These are phyloP conservation scores for Daldinia grandis DNA, from an alignment of 495 filamentous ascomycete genomes.

Conservation along the genomic window DNA sequence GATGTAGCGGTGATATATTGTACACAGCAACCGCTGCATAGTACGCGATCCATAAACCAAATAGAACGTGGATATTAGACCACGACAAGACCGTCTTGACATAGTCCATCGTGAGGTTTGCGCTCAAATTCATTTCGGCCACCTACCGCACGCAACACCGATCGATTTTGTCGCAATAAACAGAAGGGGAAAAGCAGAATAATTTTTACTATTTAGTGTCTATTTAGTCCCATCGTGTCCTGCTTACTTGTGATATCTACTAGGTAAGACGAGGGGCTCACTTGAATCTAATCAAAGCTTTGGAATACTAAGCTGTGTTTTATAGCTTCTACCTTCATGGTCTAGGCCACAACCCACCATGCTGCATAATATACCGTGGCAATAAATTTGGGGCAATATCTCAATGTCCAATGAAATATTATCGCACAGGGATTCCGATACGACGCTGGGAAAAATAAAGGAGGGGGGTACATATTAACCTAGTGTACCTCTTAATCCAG, in stretches of 20 bases:
- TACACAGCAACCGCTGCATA: slow-evolving; percentile 12
- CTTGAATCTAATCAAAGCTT: neutral
- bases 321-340: neutral
- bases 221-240: neutral
- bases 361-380: neutral
- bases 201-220: neutral
- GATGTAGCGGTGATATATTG: slow-evolving; percentile 44
- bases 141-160: neutral
- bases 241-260: neutral
- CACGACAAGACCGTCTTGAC: neutral
- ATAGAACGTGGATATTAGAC: neutral
- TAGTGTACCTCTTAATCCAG: no score
- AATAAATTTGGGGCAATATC: neutral
- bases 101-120: neutral
- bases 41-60: neutral
- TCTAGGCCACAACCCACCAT: neutral
- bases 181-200: neutral
- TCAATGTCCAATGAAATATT: neutral
- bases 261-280: neutral
- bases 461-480: neutral
- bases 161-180: neutral
- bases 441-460: neutral
- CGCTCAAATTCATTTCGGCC: neutral
- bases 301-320: neutral
- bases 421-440: neutral